A percentile compares a stretch with the other conserved stretches of the same genome.
phyloP scores from a whole-genome alignment of 257 asterid species.

The Asclepias syriaca region DNA sequence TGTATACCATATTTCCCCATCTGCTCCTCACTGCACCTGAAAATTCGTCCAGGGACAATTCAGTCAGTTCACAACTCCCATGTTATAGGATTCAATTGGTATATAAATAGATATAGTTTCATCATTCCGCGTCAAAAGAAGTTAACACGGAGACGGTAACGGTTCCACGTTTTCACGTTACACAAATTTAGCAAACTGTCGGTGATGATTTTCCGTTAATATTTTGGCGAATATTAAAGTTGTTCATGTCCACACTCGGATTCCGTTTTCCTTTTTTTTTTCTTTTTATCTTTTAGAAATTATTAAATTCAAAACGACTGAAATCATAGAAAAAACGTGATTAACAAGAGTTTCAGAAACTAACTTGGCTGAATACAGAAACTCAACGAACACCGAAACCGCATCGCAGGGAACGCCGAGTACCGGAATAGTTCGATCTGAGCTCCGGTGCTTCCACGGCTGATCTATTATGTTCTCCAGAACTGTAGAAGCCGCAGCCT shows the following conservation, averaged over 20 bases:
- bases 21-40: constrained; percentile 73
- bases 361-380: constrained; percentile 66
- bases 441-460: constrained; percentile 48
- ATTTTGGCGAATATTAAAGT: background rate
- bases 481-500: constrained; percentile 85
- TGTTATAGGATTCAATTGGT: background rate
- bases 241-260: background rate
- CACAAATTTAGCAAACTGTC: background rate
- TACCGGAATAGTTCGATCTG: constrained; percentile 50
- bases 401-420: constrained; percentile 90
- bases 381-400: constrained; percentile 59
- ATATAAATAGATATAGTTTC: background rate
- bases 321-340: background rate
- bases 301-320: background rate
- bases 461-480: constrained; percentile 68
- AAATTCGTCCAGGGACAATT: constrained; percentile 14
- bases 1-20: constrained; percentile 76
- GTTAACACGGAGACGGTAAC: background rate
- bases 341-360: constrained; percentile 30
- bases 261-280: background rate
- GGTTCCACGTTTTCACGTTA: constrained; percentile 8
- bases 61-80: constrained; percentile 14
- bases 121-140: background rate
- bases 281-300: background rate
- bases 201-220: background rate